phyloP scores from a whole-genome alignment of 2,329 filamentous ascomycete species.

The Ceratocystiopsis brevicomis region DNA sequence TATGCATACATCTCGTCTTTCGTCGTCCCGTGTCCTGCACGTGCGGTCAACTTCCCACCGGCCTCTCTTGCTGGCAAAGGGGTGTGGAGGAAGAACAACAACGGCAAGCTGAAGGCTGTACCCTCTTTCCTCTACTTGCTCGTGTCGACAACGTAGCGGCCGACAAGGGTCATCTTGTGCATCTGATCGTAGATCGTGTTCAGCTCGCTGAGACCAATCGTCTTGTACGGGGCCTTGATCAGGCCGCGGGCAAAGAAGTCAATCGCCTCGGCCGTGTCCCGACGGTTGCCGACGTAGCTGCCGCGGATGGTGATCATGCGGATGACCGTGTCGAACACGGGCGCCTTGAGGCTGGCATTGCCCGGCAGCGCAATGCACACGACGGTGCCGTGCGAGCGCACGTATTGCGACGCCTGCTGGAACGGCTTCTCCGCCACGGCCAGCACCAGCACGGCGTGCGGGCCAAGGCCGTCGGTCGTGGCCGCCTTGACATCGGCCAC shows the following conservation, averaged over 20 bases:
- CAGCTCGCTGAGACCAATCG: constrained; percentile 61
- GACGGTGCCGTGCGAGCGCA: constrained; percentile 64
- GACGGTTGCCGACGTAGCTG: constrained; percentile 82
- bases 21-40: too few species aligned
- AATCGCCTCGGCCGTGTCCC: constrained; percentile 72
- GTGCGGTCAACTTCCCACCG: too few species aligned
- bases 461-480: constrained; percentile 63
- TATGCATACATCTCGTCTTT: too few species aligned
- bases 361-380: constrained; percentile 81
- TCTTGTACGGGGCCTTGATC: constrained; percentile 78
- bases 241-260: constrained; percentile 74
- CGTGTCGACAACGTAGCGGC: constrained; percentile 62
- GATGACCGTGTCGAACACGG: constrained; percentile 77
- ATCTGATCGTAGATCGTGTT: constrained; percentile 63
- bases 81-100: too few species aligned
- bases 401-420: constrained; percentile 81
- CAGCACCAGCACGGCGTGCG: constrained; percentile 71
- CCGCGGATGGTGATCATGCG: constrained; percentile 86
- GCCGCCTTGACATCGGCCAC: constrained; percentile 69
- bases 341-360: constrained; percentile 58
- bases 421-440: constrained; percentile 83
- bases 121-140: constrained; percentile 26
- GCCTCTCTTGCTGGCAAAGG: too few species aligned
- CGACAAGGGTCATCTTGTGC: constrained; percentile 51
- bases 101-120: too few species aligned